Conservation (phyloP, 1,284 basidiomycete genomes). For the Trametes pubescens region DNA sequence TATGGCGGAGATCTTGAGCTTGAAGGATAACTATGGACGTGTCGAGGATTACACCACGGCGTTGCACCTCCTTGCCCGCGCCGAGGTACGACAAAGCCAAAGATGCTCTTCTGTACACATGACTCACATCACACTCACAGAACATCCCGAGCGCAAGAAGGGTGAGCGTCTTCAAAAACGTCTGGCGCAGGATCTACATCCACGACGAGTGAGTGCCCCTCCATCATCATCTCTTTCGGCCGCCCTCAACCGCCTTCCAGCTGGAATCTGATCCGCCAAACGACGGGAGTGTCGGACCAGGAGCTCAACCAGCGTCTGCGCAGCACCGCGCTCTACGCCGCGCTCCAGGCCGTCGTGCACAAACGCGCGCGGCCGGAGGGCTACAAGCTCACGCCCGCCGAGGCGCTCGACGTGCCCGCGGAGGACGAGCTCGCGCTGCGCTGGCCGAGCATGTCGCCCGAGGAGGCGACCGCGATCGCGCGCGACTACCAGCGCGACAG, state of each 20-base stretch:
- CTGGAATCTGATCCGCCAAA: conserved; percentile 76
- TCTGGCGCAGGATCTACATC: conserved; percentile 90
- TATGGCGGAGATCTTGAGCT: conserved; percentile 71
- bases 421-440: conserved; percentile 66
- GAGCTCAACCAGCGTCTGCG: conserved; percentile 73
- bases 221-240: too few species aligned
- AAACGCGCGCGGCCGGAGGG: conserved; percentile 54
- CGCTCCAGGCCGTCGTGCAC: conserved; percentile 59
- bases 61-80: conserved; percentile 65
- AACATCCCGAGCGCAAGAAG: conserved; percentile 75
- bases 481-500: conserved; percentile 69
- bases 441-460: conserved; percentile 73
- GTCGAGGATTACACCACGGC: conserved; percentile 72
- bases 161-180: conserved; percentile 71
- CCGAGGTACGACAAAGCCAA: conserved; percentile 51
- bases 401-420: conserved; percentile 62
- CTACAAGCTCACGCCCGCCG: conserved; percentile 60
- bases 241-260: conserved; percentile 48
- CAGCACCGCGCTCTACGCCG: conserved; percentile 73
- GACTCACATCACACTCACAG: conserved; percentile 44
- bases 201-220: conserved; percentile 81
- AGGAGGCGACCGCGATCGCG: conserved; percentile 63
- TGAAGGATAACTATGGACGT: conserved; percentile 68
- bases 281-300: conserved; percentile 72
- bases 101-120: too few species aligned